Evolutionary conservation across 148 eudicot genomes (phyloP), one percentile per base, ranked within the genome.

Genomic region (Silene conica): DNA sequence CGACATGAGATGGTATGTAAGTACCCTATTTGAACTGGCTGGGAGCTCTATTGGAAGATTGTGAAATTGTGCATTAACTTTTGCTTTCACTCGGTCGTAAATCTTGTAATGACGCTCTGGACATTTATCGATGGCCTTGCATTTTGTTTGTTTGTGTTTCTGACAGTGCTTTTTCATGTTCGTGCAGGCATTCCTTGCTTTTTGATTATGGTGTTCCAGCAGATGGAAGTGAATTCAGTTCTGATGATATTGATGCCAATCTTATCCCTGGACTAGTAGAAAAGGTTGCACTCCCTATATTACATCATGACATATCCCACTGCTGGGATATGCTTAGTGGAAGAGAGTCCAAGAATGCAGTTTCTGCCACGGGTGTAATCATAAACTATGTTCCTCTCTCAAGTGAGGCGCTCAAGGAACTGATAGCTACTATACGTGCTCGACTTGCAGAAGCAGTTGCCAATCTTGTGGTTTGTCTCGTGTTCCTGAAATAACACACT

Each of bases 311-410:
- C 80, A 81, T 90, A 71, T 82, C 89, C 73, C 84, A 79, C 61
- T 90, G 97, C 75, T 95, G 99, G 99, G 96, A 95, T 81, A 78
- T 87, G 77, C 87, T 92, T 66, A 95, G 99, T 80, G 80, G 89
- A 28, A 83, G 75, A 76, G 96, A 92, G 82, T 92, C 97, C 26
- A 86, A 82, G 73, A 87, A 81, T 81, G 96, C 91, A 60, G 94
- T 95, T 76, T 80, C 85, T 31, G 97, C 99, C 46, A 86, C 91
- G 6, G 79, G 73, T 57, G 81, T 95, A 82, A 81, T 95, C 12
- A 73, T 89, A 31, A 75, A 79, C 54, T 92, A 92, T 81, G 88
- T 89, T 73, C 86, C 92, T 69, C 79, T 85, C 78, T 85, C 94
- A 67, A 90, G 96, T 68, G 82, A 87, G 67, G 88, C 88, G 46